These are phyloP conservation scores for Pyricularia grisea DNA, from an alignment of 2,329 filamentous ascomycete species.

Conservation along the genomic window DNA sequence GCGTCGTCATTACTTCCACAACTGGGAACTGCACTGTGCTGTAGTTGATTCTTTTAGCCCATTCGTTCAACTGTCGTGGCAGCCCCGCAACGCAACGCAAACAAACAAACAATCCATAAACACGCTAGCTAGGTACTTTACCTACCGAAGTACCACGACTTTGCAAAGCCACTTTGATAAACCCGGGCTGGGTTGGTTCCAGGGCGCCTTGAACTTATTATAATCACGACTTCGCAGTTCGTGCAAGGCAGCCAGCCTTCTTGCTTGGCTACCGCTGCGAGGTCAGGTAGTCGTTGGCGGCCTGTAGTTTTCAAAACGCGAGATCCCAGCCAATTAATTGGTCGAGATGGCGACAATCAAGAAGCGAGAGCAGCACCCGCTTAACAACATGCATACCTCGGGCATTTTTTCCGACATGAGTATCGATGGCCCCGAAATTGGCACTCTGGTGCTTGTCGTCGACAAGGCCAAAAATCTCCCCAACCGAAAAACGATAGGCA, in stretches of 20 bases:
- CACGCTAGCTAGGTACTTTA: background rate
- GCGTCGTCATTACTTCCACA: too few relatives aligned
- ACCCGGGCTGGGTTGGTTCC: background rate
- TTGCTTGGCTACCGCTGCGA: background rate
- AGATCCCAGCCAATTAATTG: background rate
- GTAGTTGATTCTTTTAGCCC: background rate
- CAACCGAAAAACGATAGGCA: slow-evolving; percentile 94
- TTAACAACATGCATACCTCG: slow-evolving; percentile 67
- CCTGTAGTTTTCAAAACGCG: background rate
- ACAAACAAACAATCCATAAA: background rate
- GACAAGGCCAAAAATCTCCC: slow-evolving; percentile 96
- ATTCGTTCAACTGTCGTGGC: background rate
- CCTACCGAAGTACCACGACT: background rate
- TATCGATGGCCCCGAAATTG: slow-evolving; percentile 85
- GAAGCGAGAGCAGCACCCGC: slow-evolving; percentile 34
- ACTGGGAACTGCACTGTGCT: background rate
- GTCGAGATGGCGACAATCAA: slow-evolving; percentile 38
- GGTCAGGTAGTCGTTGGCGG: background rate
- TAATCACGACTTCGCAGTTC: background rate
- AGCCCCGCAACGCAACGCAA: background rate
- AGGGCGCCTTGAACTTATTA: background rate
- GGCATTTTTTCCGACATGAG: slow-evolving; percentile 94
- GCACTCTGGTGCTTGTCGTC: slow-evolving; percentile 83
- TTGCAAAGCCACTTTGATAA: background rate
- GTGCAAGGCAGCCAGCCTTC: background rate